A percentile compares a stretch with the other conserved stretches of the same genome.
Evolutionary conservation across 2,329 filamentous ascomycete genomes (phyloP).

Genomic region (Corniculantispora saksenae): DNA sequence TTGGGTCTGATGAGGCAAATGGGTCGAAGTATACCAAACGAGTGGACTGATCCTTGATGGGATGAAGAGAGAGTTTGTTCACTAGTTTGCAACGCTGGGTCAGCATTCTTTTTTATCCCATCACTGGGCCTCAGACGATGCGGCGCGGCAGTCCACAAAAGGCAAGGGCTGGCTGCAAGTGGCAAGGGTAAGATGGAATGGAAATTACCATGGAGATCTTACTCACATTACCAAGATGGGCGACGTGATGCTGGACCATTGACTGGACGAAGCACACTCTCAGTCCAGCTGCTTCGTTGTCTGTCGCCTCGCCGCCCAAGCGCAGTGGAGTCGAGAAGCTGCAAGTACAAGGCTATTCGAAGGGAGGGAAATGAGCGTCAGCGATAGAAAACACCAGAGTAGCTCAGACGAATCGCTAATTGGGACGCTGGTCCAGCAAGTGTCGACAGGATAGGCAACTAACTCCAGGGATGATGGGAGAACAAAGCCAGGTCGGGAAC

Average conservation of each 20-base stretch:
- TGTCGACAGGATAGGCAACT: constrained; percentile 14
- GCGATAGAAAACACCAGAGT: constrained; percentile 1
- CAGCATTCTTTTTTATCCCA: constrained; percentile 19
- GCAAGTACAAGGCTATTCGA: constrained; percentile 16
- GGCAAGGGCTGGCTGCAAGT: constrained; percentile 16
- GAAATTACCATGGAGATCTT: constrained; percentile 20
- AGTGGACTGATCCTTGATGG: background rate
- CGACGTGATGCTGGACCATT: background rate
- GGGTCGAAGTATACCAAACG: background rate
- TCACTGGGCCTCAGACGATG: background rate
- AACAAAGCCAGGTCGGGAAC: constrained; percentile 19
- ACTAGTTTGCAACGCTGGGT: constrained; percentile 7
- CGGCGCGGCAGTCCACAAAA: constrained; percentile 2
- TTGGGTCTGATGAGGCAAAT: background rate
- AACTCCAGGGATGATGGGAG: constrained; percentile 2
- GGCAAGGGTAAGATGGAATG: constrained; percentile 19
- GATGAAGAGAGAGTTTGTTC: background rate
- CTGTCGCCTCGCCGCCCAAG: background rate
- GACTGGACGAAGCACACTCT: background rate
- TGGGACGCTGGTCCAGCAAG: background rate
- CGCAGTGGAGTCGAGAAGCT: constrained; percentile 15
- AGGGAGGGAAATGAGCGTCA: constrained; percentile 23
- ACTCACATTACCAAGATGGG: constrained; percentile 16
- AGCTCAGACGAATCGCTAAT: constrained; percentile 5
- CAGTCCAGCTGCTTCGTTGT: background rate